phyloP scores from a whole-genome alignment of 225 moss, liverwort and hornwort species.

The Straminergon stramineum region DNA sequence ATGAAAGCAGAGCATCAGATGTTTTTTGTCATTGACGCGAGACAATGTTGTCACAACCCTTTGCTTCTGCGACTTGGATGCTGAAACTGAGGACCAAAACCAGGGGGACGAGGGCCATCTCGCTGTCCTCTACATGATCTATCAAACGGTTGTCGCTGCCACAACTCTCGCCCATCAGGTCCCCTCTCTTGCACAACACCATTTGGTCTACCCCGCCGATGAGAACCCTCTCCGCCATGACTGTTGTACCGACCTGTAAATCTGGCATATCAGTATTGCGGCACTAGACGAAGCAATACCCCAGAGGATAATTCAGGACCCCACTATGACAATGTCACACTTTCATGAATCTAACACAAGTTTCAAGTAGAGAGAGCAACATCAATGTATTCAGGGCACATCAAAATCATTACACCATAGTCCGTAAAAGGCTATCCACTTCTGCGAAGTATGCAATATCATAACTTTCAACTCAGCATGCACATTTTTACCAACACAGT shows the following conservation, averaged over 20 bases:
- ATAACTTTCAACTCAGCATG: not conserved
- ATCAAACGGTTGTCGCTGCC: constrained; percentile 35
- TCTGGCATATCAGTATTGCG: not conserved
- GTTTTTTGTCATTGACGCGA: not conserved
- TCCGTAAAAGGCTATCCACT: not conserved
- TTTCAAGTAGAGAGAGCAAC: not conserved
- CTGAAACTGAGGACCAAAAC: constrained; percentile 46
- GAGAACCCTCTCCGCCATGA: constrained; percentile 33
- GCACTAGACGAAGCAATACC: not conserved
- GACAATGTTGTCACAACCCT: constrained; percentile 21
- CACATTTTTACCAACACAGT: not conserved
- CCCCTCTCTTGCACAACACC: constrained; percentile 28
- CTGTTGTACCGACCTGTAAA: constrained; percentile 26
- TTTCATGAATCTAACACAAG: not conserved
- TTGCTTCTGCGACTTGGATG: constrained; percentile 48
- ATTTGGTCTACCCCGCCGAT: constrained; percentile 35
- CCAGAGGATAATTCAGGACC: not conserved
- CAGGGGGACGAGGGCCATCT: constrained; percentile 42
- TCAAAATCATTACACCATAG: not conserved
- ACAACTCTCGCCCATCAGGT: constrained; percentile 40
- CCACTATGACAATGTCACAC: not conserved
- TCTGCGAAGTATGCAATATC: not conserved
- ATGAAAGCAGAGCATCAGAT: not conserved
- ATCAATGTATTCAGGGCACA: not conserved
- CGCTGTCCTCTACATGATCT: constrained; percentile 58